Evolutionary conservation across 805 yeast species (phyloP), one percentile per base, ranked within the genome.

Genomic region (Barnettozyma pratensis): DNA sequence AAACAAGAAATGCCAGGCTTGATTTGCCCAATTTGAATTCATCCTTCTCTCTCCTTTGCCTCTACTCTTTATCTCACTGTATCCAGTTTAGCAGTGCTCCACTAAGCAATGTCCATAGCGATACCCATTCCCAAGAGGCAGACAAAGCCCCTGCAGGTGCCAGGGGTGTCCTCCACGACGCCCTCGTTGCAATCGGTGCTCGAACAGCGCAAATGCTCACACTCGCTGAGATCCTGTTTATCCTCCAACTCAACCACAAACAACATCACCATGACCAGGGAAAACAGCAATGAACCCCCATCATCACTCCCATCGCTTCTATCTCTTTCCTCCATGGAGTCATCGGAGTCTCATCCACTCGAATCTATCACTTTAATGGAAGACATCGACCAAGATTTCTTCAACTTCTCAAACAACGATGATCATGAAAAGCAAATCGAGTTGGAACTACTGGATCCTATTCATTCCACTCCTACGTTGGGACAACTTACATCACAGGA

Each of bases 131-230:
- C 61, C 1, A 40, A 36, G 42, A 41, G 37, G 32, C 29, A 37
- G 35, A 25, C 27, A 35, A 14, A 26, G 28, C 5, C 19, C 19
- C 7, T 34, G 10, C 48, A 19, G 30, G 31, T 30, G 41, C 41
- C 39, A 29, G 29, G 37, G n/a, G 27, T 35, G 3, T 31, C 54
- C 36, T 37, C 52, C 45, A 55, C 58, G n/a, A 56, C 60, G 11
- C 63, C 63, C 3, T 59, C 62, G 4, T 44, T 59, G 6, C 61
- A 55, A 28, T 56, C 58, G 4, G 55, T 58, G 6, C 39, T 59
- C 26, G 54, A 54, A 35, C 63, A 60, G 47, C 39, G 45, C 11
- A 56, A 53, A 19, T 49, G 51, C 29, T 44, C 53, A 5, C 44
- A 51, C 37, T 52, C 47, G 35, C 41, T 50, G 9, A 31, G 47